Evolutionary conservation across 2,329 filamentous ascomycete species (phyloP), one percentile per base, ranked within the genome.

Genomic region (Beauveria scarabaeidicola): DNA sequence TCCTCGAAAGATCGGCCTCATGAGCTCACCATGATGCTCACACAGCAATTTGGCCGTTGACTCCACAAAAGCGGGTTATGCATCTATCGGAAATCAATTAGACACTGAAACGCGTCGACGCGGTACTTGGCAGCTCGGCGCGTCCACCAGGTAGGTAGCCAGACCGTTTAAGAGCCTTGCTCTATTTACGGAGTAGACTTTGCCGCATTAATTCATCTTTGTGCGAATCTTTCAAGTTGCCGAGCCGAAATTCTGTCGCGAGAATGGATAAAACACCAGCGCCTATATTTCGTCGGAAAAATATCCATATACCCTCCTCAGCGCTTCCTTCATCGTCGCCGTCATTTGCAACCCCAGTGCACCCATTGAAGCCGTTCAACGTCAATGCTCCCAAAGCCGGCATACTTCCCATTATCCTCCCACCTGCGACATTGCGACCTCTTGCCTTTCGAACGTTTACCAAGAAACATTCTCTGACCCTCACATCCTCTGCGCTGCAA

Each of bases 361-460:
- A 94, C 70, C 89, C 91, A 48, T 82, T 94, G 55, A 83, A 81
- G 66, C 83, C 87, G 17, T 86, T 86, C 69, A 76, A 75, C 38
- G 73, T 81, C 63, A 75, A 79, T 27, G 75, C 77, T 2, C 74
- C 79, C 46, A 80, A 82, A 65, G 80, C 85, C 13, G 79, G 85
- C 7, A 89, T 97, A 52, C 80, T 99, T 1, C 91, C 94, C 4
- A 94, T 99, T 60, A 80, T 96, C 40, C 85, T 99, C 5, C 92
- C 93, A 3, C 89, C 92, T 0, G 85, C 91, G 10, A 95, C 90
- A 0, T 77, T 99, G 44, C 83, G 95, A 63, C 93, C 94, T 2
- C 80, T 97, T 21, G 95, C 94, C 9, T 97, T 99, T 69, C 86
- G 94, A 51, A 95, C 90, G 0, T 96, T 99, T 65, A 99, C 94